A percentile compares a stretch with the other conserved stretches of the same genome.
Evolutionary conservation across 2,329 filamentous ascomycete genomes (phyloP).

Genomic region (Sporothrix inflata): DNA sequence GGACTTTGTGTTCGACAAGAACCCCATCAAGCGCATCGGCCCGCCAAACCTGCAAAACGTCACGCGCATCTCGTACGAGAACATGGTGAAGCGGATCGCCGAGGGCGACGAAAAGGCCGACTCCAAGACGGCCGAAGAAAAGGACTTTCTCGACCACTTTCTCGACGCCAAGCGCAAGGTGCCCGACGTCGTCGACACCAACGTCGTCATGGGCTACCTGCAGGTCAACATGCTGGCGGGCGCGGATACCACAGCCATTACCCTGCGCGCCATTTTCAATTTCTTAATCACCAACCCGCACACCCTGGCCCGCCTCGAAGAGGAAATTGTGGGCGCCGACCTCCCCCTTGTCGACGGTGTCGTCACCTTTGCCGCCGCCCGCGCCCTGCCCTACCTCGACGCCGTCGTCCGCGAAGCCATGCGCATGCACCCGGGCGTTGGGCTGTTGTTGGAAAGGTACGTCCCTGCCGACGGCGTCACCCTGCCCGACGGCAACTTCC

Average conservation of each 20-base stretch:
- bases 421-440: conserved; percentile 45
- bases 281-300: background rate
- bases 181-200: conserved; percentile 44
- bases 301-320: background rate
- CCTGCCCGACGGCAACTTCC: background rate
- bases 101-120: background rate
- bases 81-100: background rate
- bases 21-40: conserved; percentile 34
- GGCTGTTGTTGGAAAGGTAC: conserved; percentile 15
- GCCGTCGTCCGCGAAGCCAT: conserved; percentile 54
- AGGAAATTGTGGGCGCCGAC: background rate
- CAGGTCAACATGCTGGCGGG: conserved; percentile 44
- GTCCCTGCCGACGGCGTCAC: background rate
- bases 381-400: conserved; percentile 49
- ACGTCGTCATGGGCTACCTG: conserved; percentile 43
- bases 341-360: conserved; percentile 4
- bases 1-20: conserved; percentile 46
- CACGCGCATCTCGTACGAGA: conserved; percentile 13
- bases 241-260: conserved; percentile 44
- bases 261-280: conserved; percentile 43
- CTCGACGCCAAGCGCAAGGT: conserved; percentile 43
- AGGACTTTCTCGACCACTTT: conserved; percentile 41
- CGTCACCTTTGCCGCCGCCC: conserved; percentile 19
- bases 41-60: conserved; percentile 3
- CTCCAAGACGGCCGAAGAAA: background rate